Conservation (phyloP, 371 early-diverging fungal species). For the Lichtheimia corymbifera region DNA sequence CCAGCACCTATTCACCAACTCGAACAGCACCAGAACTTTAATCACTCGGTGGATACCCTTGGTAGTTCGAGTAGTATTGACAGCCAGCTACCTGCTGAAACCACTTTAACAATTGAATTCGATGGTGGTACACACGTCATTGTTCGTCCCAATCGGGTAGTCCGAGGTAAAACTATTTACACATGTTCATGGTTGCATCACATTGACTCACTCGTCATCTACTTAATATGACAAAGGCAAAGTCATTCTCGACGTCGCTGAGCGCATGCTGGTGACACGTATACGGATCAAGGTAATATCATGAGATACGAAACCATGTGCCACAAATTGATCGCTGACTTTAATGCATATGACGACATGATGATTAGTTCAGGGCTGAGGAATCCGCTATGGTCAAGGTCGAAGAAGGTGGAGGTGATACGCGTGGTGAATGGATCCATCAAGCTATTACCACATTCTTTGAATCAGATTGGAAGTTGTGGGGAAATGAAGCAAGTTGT, state of each 20-base stretch:
- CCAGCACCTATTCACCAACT: background rate
- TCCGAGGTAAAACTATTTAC: slow-evolving; percentile 31
- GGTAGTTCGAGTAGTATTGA: background rate
- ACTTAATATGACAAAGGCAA: slow-evolving; percentile 15
- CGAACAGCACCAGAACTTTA: background rate
- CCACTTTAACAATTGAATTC: slow-evolving; percentile 31
- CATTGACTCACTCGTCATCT: background rate
- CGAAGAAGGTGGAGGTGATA: slow-evolving; percentile 40
- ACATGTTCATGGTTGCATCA: too few relatives aligned
- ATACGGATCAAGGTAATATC: slow-evolving; percentile 43
- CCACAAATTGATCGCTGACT: background rate
- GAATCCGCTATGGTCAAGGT: slow-evolving; percentile 48
- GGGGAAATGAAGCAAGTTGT: slow-evolving; percentile 48
- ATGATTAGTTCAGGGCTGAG: slow-evolving; percentile 47
- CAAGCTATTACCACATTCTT: slow-evolving; percentile 49
- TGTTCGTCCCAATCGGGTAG: slow-evolving; percentile 45
- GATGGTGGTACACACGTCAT: slow-evolving; percentile 52
- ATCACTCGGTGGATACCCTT: slow-evolving; percentile 4
- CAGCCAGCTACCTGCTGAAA: slow-evolving; percentile 6
- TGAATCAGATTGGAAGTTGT: slow-evolving; percentile 47
- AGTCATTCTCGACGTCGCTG: slow-evolving; percentile 33
- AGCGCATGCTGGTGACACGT: slow-evolving; percentile 40
- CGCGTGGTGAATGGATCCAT: slow-evolving; percentile 44
- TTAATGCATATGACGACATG: background rate
- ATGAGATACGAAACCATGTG: background rate